Evolutionary conservation across 805 yeast species (phyloP), one percentile per base, ranked within the genome.

Genomic region (Myxozyma sirexii): DNA sequence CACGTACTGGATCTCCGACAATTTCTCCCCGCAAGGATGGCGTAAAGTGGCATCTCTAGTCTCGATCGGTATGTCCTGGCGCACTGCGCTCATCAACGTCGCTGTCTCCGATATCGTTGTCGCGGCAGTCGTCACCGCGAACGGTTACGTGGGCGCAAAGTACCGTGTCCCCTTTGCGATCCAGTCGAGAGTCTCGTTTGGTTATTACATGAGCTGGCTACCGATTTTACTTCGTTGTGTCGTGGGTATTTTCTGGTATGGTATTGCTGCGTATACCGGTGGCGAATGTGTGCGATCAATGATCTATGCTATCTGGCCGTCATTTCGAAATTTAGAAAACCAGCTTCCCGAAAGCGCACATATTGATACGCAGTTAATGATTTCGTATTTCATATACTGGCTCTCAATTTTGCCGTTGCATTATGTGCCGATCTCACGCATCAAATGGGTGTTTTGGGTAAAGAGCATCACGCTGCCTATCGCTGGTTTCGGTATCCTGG

Each of bases 211-310:
- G 87, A 57, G 90, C 96, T 97, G 96, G 96, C 44, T 59, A 7
- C 38, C 45, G 1, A 84, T 91, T 45, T 68, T 91, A 52, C 89
- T 90, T 73, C 82, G 97, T 75, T 94, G 89, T 39, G 91, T 88
- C 8, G 86, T 91, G 90, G 86, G 90, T 27, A 80, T 84, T 66
- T 84, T 91, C 51, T 91, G 97, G 97, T 90, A 86, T 69, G 84
- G 94, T 27, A 94, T 89, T 27, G 97, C 91, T 71, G 80, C 87
- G 23, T 86, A 90, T 80, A 80, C 91, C 57, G 94, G 94, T 54
- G 94, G 92, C 29, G 82, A 90, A 62, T 87, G 94, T 76, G 82
- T 63, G 77, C 90, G 81, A 24, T 67, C 67, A n/a, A 70, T 71
- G 39, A 62, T 66, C 5, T 52, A 91, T 97, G 97, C 90, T 85